phyloP scores from a whole-genome alignment of 306 rosid species.

The Cicer chorassanicum region DNA sequence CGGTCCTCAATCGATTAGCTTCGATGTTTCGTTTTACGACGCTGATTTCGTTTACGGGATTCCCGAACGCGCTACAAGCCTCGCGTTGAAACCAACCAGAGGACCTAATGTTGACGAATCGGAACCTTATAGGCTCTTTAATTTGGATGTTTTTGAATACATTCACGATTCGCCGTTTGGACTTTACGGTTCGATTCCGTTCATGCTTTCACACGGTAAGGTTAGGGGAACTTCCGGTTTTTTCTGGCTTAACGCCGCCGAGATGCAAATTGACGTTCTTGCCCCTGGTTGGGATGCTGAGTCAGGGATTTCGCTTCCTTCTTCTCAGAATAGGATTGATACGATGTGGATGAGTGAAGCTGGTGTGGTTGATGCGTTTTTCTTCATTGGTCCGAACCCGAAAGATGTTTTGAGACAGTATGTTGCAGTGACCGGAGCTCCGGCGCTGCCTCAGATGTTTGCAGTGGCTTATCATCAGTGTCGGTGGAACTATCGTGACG shows the following conservation, averaged over 20 bases:
- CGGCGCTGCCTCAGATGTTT: constrained; percentile 85
- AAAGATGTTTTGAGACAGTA: constrained; percentile 88
- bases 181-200: constrained; percentile 86
- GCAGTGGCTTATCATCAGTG: constrained; percentile 90
- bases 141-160: constrained; percentile 89
- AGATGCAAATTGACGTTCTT: constrained; percentile 97
- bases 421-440: constrained; percentile 72
- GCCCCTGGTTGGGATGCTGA: constrained; percentile 86
- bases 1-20: constrained; percentile 93
- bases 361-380: constrained; percentile 82
- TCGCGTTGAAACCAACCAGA: constrained; percentile 77
- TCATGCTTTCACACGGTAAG: constrained; percentile 92
- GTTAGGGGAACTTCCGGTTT: constrained; percentile 73
- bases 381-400: constrained; percentile 83
- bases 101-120: constrained; percentile 86
- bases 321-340: constrained; percentile 68
- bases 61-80: constrained; percentile 83
- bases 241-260: constrained; percentile 96
- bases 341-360: constrained; percentile 97
- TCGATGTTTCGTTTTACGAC: constrained; percentile 80
- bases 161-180: constrained; percentile 86
- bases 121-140: constrained; percentile 88
- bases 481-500: constrained; percentile 95
- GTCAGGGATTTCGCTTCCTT: constrained; percentile 68
- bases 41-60: constrained; percentile 91